These are phyloP conservation scores for Avena insularis DNA, from an alignment of 176 grass and related monocot genomes.

Conservation along the genomic window DNA sequence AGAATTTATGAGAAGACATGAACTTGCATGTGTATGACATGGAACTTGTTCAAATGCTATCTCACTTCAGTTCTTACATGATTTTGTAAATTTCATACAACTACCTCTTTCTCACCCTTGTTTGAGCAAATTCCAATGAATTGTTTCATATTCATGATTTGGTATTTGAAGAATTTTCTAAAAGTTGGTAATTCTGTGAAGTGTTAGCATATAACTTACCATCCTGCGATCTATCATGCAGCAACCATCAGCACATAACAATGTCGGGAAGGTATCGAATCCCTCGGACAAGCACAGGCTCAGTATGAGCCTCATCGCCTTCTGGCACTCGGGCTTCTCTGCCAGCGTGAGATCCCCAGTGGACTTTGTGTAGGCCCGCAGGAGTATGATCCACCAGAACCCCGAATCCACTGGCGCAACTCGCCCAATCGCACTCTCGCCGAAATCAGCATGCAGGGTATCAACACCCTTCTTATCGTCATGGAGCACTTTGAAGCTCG, in stretches of 20 bases:
- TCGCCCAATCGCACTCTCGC: slow-evolving; percentile 72
- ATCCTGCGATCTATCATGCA: slow-evolving; percentile 84
- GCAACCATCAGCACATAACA: slow-evolving; percentile 71
- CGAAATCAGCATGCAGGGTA: slow-evolving; percentile 73
- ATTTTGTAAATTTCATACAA: not conserved
- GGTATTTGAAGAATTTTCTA: not conserved
- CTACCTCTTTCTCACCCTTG: not conserved
- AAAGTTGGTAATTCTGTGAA: not conserved
- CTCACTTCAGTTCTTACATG: not conserved
- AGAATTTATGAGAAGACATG: not conserved
- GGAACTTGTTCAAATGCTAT: not conserved
- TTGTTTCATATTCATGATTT: not conserved
- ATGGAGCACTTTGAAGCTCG: slow-evolving; percentile 77
- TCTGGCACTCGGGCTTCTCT: slow-evolving; percentile 74
- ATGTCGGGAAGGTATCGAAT: slow-evolving; percentile 70
- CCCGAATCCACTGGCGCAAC: slow-evolving; percentile 68
- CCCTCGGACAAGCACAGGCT: slow-evolving; percentile 69
- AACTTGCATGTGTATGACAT: not conserved
- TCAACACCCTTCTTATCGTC: slow-evolving; percentile 62
- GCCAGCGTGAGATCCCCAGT: slow-evolving; percentile 62
- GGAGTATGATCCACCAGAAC: slow-evolving; percentile 83
- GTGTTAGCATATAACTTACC: slow-evolving; percentile 42
- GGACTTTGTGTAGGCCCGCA: slow-evolving; percentile 73
- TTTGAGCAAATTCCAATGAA: not conserved
- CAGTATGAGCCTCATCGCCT: slow-evolving; percentile 79